phyloP scores from a whole-genome alignment of 2,329 filamentous ascomycete genomes.

The Curvularia verruculosa region DNA sequence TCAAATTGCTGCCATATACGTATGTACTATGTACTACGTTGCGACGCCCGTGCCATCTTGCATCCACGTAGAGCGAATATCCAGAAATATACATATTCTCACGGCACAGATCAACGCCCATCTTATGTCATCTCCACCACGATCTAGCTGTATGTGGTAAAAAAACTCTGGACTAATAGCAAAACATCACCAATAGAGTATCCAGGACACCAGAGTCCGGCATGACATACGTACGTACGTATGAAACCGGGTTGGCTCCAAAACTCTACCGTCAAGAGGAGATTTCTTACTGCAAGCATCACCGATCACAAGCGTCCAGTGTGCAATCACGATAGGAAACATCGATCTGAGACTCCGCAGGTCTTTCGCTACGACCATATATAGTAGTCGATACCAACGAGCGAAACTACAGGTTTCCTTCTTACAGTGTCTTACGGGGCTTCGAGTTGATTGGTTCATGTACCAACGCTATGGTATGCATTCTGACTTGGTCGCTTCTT shows the following conservation, averaged over 20 bases:
- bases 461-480: not conserved
- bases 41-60: not conserved
- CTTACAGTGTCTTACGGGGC: not conserved
- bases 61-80: not conserved
- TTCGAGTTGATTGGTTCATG: not conserved
- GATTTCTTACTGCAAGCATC: not conserved
- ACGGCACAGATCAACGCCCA: not conserved
- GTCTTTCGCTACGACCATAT: not conserved
- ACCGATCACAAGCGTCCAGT: not conserved
- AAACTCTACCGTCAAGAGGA: not conserved
- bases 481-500: not conserved
- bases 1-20: not conserved
- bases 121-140: not conserved
- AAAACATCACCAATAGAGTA: not conserved
- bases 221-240: not conserved
- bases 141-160: not conserved
- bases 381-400: no score
- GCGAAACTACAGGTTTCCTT: not conserved
- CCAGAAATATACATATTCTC: not conserved
- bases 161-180: not conserved
- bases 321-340: not conserved
- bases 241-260: not conserved
- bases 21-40: not conserved
- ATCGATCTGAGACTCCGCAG: not conserved
- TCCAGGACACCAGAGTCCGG: not conserved